Evolutionary conservation across 73 alveolate genomes (phyloP).

Genomic region (Uronychia binucleata): DNA sequence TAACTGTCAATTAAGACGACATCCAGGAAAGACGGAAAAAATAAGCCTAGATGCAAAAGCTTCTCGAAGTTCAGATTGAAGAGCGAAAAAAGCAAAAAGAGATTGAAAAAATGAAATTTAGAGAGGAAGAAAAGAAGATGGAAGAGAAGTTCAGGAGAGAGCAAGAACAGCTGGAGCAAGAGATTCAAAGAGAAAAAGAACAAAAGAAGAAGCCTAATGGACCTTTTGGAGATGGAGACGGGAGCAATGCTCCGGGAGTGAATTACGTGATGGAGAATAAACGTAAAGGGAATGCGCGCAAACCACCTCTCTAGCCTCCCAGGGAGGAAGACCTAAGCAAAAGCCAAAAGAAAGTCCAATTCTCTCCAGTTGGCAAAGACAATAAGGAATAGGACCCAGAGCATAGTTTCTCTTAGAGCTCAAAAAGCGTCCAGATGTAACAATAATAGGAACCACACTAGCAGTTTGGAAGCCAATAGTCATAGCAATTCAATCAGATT

Average conservation of each 20-base stretch:
- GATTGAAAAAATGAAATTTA: conserved; percentile 1
- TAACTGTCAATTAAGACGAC: not conserved
- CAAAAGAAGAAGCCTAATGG: conserved; percentile 2
- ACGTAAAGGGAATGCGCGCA: not conserved
- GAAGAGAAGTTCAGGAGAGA: conserved; percentile 15
- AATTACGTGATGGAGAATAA: not conserved
- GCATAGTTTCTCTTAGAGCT: not conserved
- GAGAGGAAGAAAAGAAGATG: conserved; percentile 17
- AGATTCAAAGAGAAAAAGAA: not conserved
- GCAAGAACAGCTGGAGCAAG: not conserved
- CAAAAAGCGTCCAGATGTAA: not conserved
- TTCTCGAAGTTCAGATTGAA: conserved; percentile 8
- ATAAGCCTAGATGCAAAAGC: conserved; percentile 9
- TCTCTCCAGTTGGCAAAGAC: not conserved
- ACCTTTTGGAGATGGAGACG: not conserved
- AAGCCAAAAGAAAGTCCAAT: not conserved
- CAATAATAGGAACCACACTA: not conserved
- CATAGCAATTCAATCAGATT: not conserved
- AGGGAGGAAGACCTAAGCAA: not conserved
- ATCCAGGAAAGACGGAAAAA: not conserved
- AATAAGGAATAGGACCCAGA: not conserved
- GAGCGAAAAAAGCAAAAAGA: conserved; percentile 7
- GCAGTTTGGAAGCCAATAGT: not conserved
- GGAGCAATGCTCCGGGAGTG: not conserved
- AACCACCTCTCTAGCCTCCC: not conserved